These are phyloP conservation scores for Termitomyces heimii DNA, from an alignment of 768 basidiomycete species.

Conservation along the genomic window DNA sequence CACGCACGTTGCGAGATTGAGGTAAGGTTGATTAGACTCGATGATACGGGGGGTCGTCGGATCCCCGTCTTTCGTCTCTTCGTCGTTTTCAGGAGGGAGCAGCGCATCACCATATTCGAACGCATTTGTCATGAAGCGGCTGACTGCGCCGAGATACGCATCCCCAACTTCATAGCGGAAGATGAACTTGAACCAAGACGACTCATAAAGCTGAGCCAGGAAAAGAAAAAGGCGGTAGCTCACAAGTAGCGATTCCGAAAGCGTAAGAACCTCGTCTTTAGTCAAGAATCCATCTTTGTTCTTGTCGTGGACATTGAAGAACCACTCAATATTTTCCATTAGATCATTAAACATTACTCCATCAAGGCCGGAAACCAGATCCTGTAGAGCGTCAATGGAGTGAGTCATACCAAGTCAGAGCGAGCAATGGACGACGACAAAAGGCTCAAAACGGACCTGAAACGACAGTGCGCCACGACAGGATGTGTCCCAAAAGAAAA, in stretches of 20 bases:
- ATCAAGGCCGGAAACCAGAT: constrained; percentile 83
- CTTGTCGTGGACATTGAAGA: constrained; percentile 93
- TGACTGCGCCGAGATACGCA: constrained; percentile 93
- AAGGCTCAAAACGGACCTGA: constrained; percentile 49
- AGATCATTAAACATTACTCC: constrained; percentile 94
- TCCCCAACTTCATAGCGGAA: constrained; percentile 97
- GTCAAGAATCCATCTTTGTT: constrained; percentile 94
- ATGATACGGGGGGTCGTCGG: constrained; percentile 39
- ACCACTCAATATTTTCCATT: constrained; percentile 99
- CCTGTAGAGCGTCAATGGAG: constrained; percentile 39
- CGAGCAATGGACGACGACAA: neutral
- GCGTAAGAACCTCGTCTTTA: constrained; percentile 92
- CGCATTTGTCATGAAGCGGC: constrained; percentile 95
- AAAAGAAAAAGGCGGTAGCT: constrained; percentile 17
- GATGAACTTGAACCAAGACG: constrained; percentile 63
- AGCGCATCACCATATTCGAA: constrained; percentile 98
- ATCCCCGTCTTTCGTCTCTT: constrained; percentile 12
- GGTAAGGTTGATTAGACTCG: constrained; percentile 82
- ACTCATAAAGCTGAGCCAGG: neutral
- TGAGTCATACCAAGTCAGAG: neutral
- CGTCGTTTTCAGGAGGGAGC: constrained; percentile 41
- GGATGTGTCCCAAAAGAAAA: constrained; percentile 90
- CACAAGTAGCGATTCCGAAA: constrained; percentile 92
- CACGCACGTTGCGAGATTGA: constrained; percentile 80
- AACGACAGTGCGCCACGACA: constrained; percentile 82